Base-by-base conservation (phyloP, 495 filamentous ascomycete species). In the Tuber microsphaerosporum region DNA sequence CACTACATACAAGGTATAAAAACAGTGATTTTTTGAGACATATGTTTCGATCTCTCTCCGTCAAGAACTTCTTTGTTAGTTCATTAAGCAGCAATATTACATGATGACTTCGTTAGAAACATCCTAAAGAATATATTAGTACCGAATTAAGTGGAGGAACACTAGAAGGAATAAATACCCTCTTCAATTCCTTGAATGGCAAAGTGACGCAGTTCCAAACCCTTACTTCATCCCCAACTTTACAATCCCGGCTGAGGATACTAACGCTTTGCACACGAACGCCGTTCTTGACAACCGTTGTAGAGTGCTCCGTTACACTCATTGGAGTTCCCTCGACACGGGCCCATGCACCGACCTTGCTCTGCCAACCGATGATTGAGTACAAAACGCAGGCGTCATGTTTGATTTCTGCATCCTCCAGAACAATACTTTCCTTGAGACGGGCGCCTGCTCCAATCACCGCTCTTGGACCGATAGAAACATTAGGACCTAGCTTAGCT, bases 211-310 rank as follows among this genome's bases (percentile, higher is more conserved):
- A 99, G 86, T 99, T 99, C 86, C 97, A 95, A 79, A 99, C 94
- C 73, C 94, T 90, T 43, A 99, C 92, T 83, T 99, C 95, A 81
- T 99, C 95, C 1, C 90, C 94, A 71, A 98, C 96, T 45, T 86
- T 91, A 82, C 96, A 98, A 84, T 99, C 95, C 87, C 97, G 97
- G 82, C 94, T 95, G 78, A 99, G 86, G 79, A 98, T 99, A 48
- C 94, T 97, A 83, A 99, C 97, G 85, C 93, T 97, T 87, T 99
- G 95, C 72, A 99, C 96, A 87, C 97, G 98, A 85, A 98, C 89
- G 45, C 95, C 95, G 77, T 97, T 95, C 89, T 97, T 97, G 81
- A 98, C 86, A 79, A 98, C 93, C 85, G 91, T 97, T 14, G 96
- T 98, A 17, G 90, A 92, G 85, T 99, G 96, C 86, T 91, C 97